Conservation (phyloP, 768 basidiomycete genomes). For the Terana coerulea region DNA sequence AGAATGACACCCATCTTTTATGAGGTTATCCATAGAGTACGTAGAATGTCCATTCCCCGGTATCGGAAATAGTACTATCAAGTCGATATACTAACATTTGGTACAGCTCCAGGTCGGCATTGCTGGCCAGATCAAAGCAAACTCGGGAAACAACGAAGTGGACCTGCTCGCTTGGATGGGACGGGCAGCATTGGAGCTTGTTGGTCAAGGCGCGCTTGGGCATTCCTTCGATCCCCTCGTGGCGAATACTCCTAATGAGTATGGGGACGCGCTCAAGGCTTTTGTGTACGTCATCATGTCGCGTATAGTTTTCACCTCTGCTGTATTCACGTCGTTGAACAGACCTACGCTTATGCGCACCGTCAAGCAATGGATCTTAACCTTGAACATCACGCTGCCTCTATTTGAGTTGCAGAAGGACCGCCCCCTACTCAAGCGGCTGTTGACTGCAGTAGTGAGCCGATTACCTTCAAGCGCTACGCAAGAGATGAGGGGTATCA, state of each 20-base stretch:
- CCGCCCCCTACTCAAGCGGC: not conserved
- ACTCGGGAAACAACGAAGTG: slow-evolving; percentile 4
- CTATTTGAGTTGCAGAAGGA: not conserved
- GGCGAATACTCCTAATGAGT: slow-evolving; percentile 18
- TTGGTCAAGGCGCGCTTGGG: slow-evolving; percentile 45
- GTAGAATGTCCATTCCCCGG: not conserved
- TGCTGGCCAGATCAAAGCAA: slow-evolving; percentile 6
- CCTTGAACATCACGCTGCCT: not conserved
- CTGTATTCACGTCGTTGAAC: slow-evolving; percentile 6
- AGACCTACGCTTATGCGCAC: not conserved
- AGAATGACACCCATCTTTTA: slow-evolving; percentile 24
- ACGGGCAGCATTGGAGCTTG: slow-evolving; percentile 29
- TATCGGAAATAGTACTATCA: no score
- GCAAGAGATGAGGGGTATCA: slow-evolving; percentile 16
- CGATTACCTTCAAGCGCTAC: slow-evolving; percentile 7
- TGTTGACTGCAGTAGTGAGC: not conserved
- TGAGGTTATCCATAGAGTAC: slow-evolving; percentile 5
- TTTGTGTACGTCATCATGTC: slow-evolving; percentile 22
- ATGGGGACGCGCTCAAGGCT: slow-evolving; percentile 26
- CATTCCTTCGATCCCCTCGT: slow-evolving; percentile 33
- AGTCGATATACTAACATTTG: not conserved
- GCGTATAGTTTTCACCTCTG: not conserved
- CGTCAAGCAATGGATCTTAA: not conserved
- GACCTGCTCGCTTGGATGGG: slow-evolving; percentile 26
- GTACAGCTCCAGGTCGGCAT: slow-evolving; percentile 15